phyloP scores from a whole-genome alignment of 2,329 filamentous ascomycete genomes.

The Talaromyces funiculosus region DNA sequence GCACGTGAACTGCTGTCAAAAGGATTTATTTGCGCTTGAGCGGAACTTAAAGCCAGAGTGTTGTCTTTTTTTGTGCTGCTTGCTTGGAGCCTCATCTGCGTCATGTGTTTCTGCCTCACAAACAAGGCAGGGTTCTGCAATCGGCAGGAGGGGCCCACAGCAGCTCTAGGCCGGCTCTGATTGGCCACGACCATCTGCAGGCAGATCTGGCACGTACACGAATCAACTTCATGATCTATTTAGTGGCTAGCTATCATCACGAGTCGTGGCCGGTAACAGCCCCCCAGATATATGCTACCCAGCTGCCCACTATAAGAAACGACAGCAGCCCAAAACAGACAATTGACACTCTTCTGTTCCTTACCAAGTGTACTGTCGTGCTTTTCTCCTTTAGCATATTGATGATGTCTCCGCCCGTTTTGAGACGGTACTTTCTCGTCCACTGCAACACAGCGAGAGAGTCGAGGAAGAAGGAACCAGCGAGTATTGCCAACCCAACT shows the following conservation, averaged over 20 bases:
- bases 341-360: conserved; percentile 41
- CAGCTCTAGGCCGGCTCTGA: not conserved
- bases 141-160: not conserved
- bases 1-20: not conserved
- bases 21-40: not conserved
- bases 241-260: not conserved
- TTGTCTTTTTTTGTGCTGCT: not conserved
- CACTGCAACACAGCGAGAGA: conserved; percentile 52
- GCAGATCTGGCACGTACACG: not conserved
- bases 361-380: conserved; percentile 30
- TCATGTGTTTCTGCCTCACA: not conserved
- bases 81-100: no score
- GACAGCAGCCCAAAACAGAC: conserved; percentile 42
- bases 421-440: conserved; percentile 51
- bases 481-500: conserved; percentile 40
- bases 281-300: conserved; percentile 56
- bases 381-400: conserved; percentile 40
- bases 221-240: not conserved
- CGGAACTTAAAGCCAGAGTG: not conserved
- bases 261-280: conserved; percentile 49
- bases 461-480: conserved; percentile 34
- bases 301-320: conserved; percentile 45
- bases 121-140: not conserved
- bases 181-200: not conserved
- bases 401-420: conserved; percentile 40